Evolutionary conservation across 1,284 basidiomycete genomes (phyloP), one percentile per base, ranked within the genome.

Genomic region (Leccinum colubrinum): DNA sequence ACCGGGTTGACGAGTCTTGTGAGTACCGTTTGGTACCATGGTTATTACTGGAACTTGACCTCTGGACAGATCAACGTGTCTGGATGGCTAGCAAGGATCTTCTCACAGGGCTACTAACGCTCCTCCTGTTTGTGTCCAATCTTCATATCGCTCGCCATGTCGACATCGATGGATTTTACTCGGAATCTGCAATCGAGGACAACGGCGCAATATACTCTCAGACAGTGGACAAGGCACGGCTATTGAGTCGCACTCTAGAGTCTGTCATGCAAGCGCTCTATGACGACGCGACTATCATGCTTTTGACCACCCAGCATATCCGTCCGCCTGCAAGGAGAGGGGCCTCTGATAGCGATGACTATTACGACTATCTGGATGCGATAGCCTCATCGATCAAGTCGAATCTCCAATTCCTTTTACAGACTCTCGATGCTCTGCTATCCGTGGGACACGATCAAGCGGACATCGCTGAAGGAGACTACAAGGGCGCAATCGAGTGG

Each of bases 131-230:
- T 55, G 79, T 88, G 39, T 81, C 85, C 22, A 85, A 90, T 67
- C 80, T 94, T 61, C 87, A 93, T 72, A 76, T 94, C 56, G 90
- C 90, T 22, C 83, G 84, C 48, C 86, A 90, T 71, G 84, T 93
- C 58, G 90, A 91, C 65, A 83, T 93, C 61, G 91, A 94, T 67
- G 87, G 89, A 15, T 81, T 90, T 65, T 81, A 79, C 20, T 78
- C 82, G 61, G 81, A 85, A 30, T 63, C 77, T 2, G 79, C 78
- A 14, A 64, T 67, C 11, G 68, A 78, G 12, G 70, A 78, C 15
- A 68, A 77, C 11, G 79, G 81, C 63, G 77, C 82, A 48, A 72
- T 78, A 25, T 92, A 93, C 69, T 71, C 79, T 30, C 81, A 85
- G 65, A 84, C 84, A 17, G 86, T 93, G 4, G 83, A 84, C 37